Base-by-base conservation (phyloP, 257 asterid species). In the Solanum rostratum region DNA sequence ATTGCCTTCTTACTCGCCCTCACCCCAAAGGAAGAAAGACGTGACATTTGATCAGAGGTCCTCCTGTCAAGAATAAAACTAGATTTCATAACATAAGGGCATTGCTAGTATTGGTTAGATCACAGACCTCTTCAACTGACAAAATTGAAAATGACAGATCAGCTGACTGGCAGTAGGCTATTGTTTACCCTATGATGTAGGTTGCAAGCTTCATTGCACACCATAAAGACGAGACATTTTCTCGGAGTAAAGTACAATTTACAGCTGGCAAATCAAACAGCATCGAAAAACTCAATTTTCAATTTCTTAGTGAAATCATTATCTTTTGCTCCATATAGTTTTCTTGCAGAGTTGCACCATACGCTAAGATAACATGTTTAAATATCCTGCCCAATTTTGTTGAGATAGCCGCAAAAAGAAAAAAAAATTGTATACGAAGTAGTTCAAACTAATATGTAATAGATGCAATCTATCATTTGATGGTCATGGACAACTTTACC, bases 401-500 rank as follows among this genome's bases (percentile, higher is more conserved):
- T 50, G 18, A 78, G 19, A 78, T 18, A 49, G 45, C 46, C 20
- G 3, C 46, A 78, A 27, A 13, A 27, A 13, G 29, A 9, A 9
- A 49, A 4, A 18, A 1, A 68, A 37, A 41, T 41, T 11, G 9
- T 29, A 16, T 27, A 78, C 19, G 9, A 10, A 27, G 50, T 46
- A 24, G 27, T 27, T 24, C 16, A 49, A 24, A 76, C 3, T 8
- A 49, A 24, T 27, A 49, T 76, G 60, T 24, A 24, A 24, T 50
- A 76, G 10, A 46, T 16, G 81, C 45, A 46, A 24, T 76, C 62
- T 15, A 76, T 50, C 82, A 27, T 50, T 78, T 0, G 10, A 50
- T 15, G 62, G 16, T 9, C 82, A 49, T 50, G 15, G 82, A 27
- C 18, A 50, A 78, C 81, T 88, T 71, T 80, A 93, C 99, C 99